Evolutionary conservation across 2,329 filamentous ascomycete species (phyloP).

Genomic region (Colletotrichum nymphaeae): DNA sequence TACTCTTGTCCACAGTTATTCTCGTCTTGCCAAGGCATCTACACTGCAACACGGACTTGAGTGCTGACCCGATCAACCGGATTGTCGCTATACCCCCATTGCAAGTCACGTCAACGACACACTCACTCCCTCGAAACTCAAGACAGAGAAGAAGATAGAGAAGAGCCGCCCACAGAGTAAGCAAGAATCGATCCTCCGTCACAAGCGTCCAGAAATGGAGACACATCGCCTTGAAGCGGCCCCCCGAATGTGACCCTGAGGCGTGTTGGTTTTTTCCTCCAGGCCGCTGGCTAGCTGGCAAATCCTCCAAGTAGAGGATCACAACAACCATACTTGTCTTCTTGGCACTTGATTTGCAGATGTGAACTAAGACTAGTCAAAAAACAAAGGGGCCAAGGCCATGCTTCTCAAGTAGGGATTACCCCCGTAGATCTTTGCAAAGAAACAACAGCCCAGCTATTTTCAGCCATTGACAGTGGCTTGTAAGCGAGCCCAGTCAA

Average conservation of each 20-base stretch:
- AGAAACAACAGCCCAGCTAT: neutral
- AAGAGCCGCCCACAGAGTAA: neutral
- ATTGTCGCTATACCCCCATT: neutral
- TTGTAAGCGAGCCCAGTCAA: neutral
- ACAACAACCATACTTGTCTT: neutral
- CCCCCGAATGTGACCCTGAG: neutral
- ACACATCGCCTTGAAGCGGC: neutral
- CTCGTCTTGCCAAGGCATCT: neutral
- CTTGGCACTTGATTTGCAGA: neutral
- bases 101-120: too few species aligned
- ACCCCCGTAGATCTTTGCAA: neutral
- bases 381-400: neutral
- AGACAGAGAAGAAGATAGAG: neutral
- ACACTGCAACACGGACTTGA: neutral
- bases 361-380: neutral
- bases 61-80: neutral
- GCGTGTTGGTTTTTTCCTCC: neutral
- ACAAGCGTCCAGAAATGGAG: neutral
- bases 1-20: neutral
- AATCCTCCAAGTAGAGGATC: too few species aligned
- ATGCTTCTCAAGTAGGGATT: neutral
- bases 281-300: neutral
- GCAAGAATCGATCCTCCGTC: neutral
- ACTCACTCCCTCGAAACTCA: too few species aligned
- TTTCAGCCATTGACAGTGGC: neutral